Conservation (phyloP, 1,284 basidiomycete species). For the Termitomyces sp. region DNA sequence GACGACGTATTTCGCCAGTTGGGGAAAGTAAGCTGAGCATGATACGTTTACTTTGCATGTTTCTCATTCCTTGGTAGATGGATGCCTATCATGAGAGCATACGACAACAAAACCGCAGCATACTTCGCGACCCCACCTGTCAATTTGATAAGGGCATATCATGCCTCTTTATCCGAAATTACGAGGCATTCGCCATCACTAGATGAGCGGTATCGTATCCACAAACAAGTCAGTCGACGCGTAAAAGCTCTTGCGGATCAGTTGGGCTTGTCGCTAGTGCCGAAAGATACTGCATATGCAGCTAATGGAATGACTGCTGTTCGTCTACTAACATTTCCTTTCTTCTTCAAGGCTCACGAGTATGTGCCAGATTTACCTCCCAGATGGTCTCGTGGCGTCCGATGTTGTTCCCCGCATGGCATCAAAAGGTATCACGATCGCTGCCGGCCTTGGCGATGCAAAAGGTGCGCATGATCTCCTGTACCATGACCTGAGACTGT, state of each 20-base stretch:
- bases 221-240: slow-evolving; percentile 68
- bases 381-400: slow-evolving; percentile 65
- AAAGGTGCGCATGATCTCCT: slow-evolving; percentile 57
- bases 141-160: slow-evolving; percentile 91
- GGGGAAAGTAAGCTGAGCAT: slow-evolving; percentile 62
- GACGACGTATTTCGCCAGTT: slow-evolving; percentile 85
- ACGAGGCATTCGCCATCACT: slow-evolving; percentile 57
- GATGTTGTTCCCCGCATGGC: slow-evolving; percentile 73
- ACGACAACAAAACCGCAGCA: slow-evolving; percentile 66
- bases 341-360: background rate
- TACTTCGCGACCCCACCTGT: slow-evolving; percentile 95
- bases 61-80: slow-evolving; percentile 43
- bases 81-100: slow-evolving; percentile 92
- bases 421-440: slow-evolving; percentile 74
- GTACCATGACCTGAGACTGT: slow-evolving; percentile 9
- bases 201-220: slow-evolving; percentile 75
- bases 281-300: slow-evolving; percentile 53
- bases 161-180: slow-evolving; percentile 76
- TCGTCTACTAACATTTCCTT: slow-evolving; percentile 19
- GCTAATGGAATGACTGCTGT: slow-evolving; percentile 94
- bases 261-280: slow-evolving; percentile 77
- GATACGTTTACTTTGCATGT: background rate
- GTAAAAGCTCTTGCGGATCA: slow-evolving; percentile 69
- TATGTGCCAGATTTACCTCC: slow-evolving; percentile 60
- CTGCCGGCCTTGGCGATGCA: slow-evolving; percentile 83